Evolutionary conservation across 169 alveolate species (phyloP), one percentile per base, ranked within the genome.

Genomic region (Plasmodium vivax): DNA sequence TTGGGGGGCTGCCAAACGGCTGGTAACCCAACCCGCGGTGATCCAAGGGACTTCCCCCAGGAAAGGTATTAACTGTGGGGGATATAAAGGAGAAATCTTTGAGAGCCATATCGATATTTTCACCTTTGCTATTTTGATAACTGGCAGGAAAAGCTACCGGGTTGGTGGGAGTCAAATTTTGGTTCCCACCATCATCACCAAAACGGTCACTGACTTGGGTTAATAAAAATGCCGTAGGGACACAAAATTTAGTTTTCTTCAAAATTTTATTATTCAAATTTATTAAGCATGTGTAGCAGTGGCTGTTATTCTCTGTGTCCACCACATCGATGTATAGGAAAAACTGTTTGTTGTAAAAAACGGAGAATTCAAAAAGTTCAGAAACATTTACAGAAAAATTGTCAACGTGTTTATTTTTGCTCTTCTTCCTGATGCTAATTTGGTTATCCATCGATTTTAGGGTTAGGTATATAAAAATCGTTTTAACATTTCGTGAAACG

Each of bases 391-490:
- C 51, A 32, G 88, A 45, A 58, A 58, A 88, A 23, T 88, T 88
- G 8, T 80, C 83, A 2, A 88, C 83, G 19, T 58, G 32, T 88
- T 79, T 80, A 30, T 45, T 54, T 79, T 62, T 88, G 72, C 83
- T 88, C 41, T 80, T 88, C 36, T 88, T 88, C 80, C 79, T 43
- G 23, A 88, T 80, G 43, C 68, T 36, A 58, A 88, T 80, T 88
- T 88, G 79, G 27, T 88, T 88, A 73, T 88, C 94, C 16, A 71
- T 19, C 3, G 94, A 88, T 88, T 88, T 88, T 79, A 88, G 54
- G 14, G 94, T 88, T 80, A 88, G 36, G 58, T 43, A 80, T 23
- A 88, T 45, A 88, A 30, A 27, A 7, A 88, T 73, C 23, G 51
- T 77, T 45, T 80, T 88, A 62, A 88, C 19, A 88, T 88, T 72